Conservation (phyloP, 2,329 filamentous ascomycete genomes). For the Septoria petroselini region DNA sequence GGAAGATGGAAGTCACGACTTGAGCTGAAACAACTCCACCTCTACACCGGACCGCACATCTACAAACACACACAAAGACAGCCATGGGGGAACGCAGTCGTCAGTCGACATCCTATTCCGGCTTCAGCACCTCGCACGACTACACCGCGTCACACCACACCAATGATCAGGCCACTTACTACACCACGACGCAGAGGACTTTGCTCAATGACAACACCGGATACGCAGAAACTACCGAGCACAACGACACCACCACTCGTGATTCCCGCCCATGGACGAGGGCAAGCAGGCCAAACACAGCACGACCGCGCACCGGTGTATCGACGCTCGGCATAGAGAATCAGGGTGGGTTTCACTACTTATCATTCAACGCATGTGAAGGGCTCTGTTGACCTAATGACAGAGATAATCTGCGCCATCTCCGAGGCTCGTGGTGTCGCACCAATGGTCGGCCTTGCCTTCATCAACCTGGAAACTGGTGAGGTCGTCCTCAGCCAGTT, state of each 20-base stretch:
- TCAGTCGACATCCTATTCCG: slow-evolving; percentile 10
- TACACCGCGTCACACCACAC: background rate
- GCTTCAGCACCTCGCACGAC: slow-evolving; percentile 1
- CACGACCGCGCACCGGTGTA: slow-evolving; percentile 52
- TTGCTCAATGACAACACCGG: slow-evolving; percentile 4
- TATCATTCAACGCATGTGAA: too few species aligned
- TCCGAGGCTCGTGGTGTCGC: slow-evolving; percentile 84
- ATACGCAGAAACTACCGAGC: slow-evolving; percentile 15
- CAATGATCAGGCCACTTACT: background rate
- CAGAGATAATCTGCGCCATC: slow-evolving; percentile 78
- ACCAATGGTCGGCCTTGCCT: slow-evolving; percentile 73
- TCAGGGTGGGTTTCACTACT: slow-evolving; percentile 48
- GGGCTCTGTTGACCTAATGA: too few species aligned
- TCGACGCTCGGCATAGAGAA: slow-evolving; percentile 57
- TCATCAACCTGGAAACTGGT: slow-evolving; percentile 80
- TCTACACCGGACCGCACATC: too few species aligned
- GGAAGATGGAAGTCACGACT: too few species aligned
- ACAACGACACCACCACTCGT: slow-evolving; percentile 27
- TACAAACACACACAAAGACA: background rate
- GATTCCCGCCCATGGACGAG: slow-evolving; percentile 28
- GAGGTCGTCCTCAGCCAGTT: slow-evolving; percentile 87
- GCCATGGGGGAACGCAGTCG: slow-evolving; percentile 6
- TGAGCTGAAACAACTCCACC: too few species aligned
- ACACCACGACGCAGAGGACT: background rate
- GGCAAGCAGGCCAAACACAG: slow-evolving; percentile 27